Percentiles rank a stretch among this genome's conserved stretches.
Conservation (phyloP, 2,329 filamentous ascomycete species). For the Hawksworthiomyces lignivorus region DNA sequence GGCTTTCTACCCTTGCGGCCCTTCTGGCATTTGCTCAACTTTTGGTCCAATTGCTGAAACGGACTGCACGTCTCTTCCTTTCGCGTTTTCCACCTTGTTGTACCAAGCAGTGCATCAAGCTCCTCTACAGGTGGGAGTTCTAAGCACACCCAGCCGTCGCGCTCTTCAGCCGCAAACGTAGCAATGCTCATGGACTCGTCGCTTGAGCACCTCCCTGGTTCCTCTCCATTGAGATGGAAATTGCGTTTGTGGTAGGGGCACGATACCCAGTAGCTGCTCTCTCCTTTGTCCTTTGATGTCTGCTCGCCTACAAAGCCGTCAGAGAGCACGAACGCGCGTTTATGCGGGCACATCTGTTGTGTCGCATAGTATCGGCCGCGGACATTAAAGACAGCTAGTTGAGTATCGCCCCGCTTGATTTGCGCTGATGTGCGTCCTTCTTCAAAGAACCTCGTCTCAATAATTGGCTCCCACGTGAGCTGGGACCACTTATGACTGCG, state of each 20-base stretch:
- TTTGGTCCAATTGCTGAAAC: conserved; percentile 4
- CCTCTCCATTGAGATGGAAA: conserved; percentile 65
- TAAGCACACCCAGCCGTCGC: conserved; percentile 70
- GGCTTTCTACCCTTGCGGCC: conserved; percentile 8
- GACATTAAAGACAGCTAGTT: conserved; percentile 80
- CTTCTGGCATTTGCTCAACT: conserved; percentile 1
- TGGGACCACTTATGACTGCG: conserved; percentile 49
- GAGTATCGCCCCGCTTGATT: conserved; percentile 80
- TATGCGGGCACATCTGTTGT: conserved; percentile 94
- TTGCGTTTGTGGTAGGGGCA: conserved; percentile 89
- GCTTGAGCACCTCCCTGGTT: conserved; percentile 52
- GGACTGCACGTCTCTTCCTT: conserved; percentile 49
- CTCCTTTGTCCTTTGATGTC: conserved; percentile 20
- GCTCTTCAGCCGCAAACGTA: conserved; percentile 69
- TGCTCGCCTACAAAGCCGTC: conserved; percentile 72
- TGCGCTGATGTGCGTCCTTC: conserved; percentile 64
- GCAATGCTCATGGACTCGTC: conserved; percentile 75
- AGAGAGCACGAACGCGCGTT: conserved; percentile 79
- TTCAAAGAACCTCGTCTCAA: conserved; percentile 62
- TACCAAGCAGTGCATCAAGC: conserved; percentile 71
- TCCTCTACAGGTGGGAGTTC: conserved; percentile 74
- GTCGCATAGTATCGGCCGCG: conserved; percentile 74
- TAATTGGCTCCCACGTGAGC: conserved; percentile 72
- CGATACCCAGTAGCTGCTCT: conserved; percentile 63
- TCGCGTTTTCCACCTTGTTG: conserved; percentile 68